Evolutionary conservation across 805 yeast species (phyloP), one percentile per base, ranked within the genome.

Genomic region (Suhomyces canberraensis): DNA sequence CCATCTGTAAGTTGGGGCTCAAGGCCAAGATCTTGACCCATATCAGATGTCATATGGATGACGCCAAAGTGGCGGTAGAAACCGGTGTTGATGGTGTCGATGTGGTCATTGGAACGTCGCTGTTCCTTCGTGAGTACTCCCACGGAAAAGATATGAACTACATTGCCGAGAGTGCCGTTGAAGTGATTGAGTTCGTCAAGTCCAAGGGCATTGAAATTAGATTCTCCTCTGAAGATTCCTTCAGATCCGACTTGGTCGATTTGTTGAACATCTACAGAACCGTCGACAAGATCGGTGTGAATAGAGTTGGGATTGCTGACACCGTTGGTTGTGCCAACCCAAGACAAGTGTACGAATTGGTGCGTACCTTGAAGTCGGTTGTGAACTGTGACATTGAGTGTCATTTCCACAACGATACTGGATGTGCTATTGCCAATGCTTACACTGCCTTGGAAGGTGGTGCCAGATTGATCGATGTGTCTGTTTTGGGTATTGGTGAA

Each of bases 281-380:
- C n/a, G 80, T 76, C 37, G 78, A 74, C 57, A 76, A 76, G 56
- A 73, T 76, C 36, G 81, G 81, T 38, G 81, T 76, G 24, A 70
- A 76, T 58, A 68, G 81, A 65, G 78, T 76, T 35, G 81, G 81
- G 59, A 75, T 76, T 56, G 80, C 81, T 34, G 81, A 76, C 58
- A 76, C 81, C 31, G 79, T 76, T 40, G 81, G 81, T 39, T 75
- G 81, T 55, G 81, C 81, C 36, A 75, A 76, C 58, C 79, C 80
- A 46, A 70, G 81, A 66, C 81, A 76, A 54, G 81, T 76, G 29
- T 76, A 73, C 51, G 80, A 76, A 55, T 67, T 76, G 52, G 78
- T 76, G 44, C 72, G 73, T 60, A 75, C 81, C 14, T 66, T 76
- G 51, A 75, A 71, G 54, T 69, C 78, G 0, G 79, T 76, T 16